Percentiles rank a stretch among this genome's conserved stretches.
phyloP scores from a whole-genome alignment of 352 stramenopile species.

The Pythium oligandrum region DNA sequence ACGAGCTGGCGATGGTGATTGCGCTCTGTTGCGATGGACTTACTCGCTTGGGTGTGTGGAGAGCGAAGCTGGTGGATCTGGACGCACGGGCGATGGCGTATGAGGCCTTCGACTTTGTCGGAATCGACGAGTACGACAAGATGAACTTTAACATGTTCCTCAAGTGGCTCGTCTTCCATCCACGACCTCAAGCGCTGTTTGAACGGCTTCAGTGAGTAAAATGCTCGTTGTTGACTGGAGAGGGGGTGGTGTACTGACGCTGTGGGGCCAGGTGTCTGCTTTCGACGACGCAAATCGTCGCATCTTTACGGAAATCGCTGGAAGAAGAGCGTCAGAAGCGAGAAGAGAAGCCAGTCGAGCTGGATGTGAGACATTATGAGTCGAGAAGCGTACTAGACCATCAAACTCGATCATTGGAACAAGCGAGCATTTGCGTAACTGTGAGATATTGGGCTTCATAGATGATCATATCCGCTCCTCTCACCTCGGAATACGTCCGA shows the following conservation, averaged over 20 bases:
- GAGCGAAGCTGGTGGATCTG: constrained; percentile 22
- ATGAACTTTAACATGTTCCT: constrained; percentile 64
- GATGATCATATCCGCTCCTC: no score
- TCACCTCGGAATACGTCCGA: no score
- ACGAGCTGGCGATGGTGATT: constrained; percentile 65
- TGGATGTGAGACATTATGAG: no score
- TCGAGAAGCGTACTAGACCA: no score
- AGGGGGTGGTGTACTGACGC: background rate
- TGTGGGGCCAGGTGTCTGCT: background rate
- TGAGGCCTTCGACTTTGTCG: constrained; percentile 64
- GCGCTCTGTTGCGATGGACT: constrained; percentile 44
- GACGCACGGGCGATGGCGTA: constrained; percentile 56
- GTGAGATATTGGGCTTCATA: no score
- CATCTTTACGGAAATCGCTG: no score
- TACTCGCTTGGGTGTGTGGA: constrained; percentile 24
- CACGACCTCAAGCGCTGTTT: constrained; percentile 47
- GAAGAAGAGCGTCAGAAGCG: no score
- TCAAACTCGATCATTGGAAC: no score
- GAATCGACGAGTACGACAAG: constrained; percentile 54
- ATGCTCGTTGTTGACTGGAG: background rate
- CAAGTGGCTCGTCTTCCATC: constrained; percentile 65
- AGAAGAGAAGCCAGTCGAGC: no score
- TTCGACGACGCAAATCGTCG: no score
- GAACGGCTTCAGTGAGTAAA: constrained; percentile 34
- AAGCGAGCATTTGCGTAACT: no score